Conservation (phyloP, 257 asterid genomes). For the Lycium ferocissimum region DNA sequence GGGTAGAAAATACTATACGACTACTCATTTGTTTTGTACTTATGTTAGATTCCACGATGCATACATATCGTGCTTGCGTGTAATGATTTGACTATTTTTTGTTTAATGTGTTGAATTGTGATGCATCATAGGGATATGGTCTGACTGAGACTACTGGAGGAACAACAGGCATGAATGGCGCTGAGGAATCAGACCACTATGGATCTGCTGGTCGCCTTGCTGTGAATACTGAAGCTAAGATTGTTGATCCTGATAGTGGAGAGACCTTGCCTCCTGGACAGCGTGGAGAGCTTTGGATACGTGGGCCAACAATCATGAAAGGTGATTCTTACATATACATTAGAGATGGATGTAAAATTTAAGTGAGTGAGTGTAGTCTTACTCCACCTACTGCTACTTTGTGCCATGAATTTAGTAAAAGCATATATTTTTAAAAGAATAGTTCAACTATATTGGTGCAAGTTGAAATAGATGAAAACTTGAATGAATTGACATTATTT, state of each 20-base stretch:
- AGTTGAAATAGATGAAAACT: neutral
- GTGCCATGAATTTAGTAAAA: neutral
- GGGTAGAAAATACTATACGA: neutral
- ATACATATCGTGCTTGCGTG: neutral
- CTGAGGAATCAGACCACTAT: constrained; percentile 58
- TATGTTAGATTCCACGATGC: neutral
- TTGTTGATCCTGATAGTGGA: constrained; percentile 78
- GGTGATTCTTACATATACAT: constrained; percentile 45
- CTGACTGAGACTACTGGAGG: constrained; percentile 85
- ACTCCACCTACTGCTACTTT: neutral
- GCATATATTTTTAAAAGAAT: neutral
- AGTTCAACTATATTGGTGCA: neutral
- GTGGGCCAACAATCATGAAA: constrained; percentile 83
- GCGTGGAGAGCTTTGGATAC: constrained; percentile 84
- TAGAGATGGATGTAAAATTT: neutral
- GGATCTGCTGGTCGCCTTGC: constrained; percentile 87
- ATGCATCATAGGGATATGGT: constrained; percentile 74
- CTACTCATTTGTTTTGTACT: neutral
- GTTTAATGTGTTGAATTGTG: constrained; percentile 11
- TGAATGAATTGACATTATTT: neutral
- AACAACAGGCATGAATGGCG: constrained; percentile 58
- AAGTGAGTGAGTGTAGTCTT: neutral
- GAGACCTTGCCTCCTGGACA: constrained; percentile 71
- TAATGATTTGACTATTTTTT: neutral
- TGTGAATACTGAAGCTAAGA: constrained; percentile 73